Evolutionary conservation across 306 rosid genomes (phyloP).

Genomic region (Begonia fuchsioides): DNA sequence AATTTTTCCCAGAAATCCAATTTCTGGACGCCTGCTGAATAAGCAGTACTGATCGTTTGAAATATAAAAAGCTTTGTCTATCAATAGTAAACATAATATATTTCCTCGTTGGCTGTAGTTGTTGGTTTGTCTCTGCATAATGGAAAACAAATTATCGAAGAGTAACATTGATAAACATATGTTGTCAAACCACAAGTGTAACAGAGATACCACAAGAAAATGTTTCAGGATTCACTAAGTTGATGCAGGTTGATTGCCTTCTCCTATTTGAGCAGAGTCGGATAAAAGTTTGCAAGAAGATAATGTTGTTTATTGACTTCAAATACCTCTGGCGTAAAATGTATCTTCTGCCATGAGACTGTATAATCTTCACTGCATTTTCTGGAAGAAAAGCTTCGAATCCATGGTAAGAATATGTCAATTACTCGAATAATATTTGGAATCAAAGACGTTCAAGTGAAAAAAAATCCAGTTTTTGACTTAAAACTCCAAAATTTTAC

Average conservation of each 20-base stretch:
- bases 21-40: slow-evolving; percentile 23
- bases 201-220: not conserved
- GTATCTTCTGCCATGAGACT: too few species aligned
- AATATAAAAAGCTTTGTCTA: slow-evolving; percentile 27
- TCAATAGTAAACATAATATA: slow-evolving; percentile 24
- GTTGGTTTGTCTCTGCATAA: slow-evolving; percentile 29
- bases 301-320: slow-evolving; percentile 25
- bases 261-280: slow-evolving; percentile 48
- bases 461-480: too few species aligned
- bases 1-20: slow-evolving; percentile 37
- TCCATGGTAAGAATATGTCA: too few species aligned
- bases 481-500: too few species aligned
- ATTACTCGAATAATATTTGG: too few species aligned
- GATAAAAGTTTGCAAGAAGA: slow-evolving; percentile 46
- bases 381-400: too few species aligned
- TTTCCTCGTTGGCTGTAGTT: slow-evolving; percentile 20
- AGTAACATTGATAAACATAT: slow-evolving; percentile 10
- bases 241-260: slow-evolving; percentile 17
- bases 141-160: slow-evolving; percentile 10
- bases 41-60: slow-evolving; percentile 24
- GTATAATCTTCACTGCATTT: too few species aligned
- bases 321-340: slow-evolving; percentile 12
- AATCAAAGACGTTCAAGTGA: too few species aligned
- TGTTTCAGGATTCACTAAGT: slow-evolving; percentile 13
- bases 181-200: too few species aligned